Conservation (phyloP, 2,329 filamentous ascomycete genomes). For the Fusarium torreyae region DNA sequence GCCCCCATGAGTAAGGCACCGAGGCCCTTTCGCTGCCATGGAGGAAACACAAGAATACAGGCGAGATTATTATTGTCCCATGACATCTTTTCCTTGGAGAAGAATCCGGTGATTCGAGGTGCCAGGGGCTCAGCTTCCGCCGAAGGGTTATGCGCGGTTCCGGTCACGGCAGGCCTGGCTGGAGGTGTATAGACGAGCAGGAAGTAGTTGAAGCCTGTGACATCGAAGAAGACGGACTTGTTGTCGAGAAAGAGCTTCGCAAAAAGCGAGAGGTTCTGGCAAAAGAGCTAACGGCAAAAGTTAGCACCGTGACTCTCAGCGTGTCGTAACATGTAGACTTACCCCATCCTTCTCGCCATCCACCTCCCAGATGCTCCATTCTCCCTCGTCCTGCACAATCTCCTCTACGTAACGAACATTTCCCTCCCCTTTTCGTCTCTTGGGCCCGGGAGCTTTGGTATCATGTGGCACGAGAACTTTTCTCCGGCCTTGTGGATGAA, state of each 20-base stretch:
- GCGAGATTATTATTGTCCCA: slow-evolving; percentile 99
- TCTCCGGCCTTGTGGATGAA: slow-evolving; percentile 65
- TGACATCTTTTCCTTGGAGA: slow-evolving; percentile 98
- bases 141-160: slow-evolving; percentile 9
- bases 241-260: slow-evolving; percentile 98
- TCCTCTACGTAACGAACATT: slow-evolving; percentile 60
- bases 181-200: slow-evolving; percentile 81
- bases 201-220: slow-evolving; percentile 94
- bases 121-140: slow-evolving; percentile 52
- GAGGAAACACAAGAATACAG: slow-evolving; percentile 95
- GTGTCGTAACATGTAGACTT: slow-evolving; percentile 51
- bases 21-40: slow-evolving; percentile 92
- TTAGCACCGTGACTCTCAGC: slow-evolving; percentile 15
- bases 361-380: slow-evolving; percentile 91
- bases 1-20: slow-evolving; percentile 92
- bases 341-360: slow-evolving; percentile 89
- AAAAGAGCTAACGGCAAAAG: slow-evolving; percentile 75
- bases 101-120: slow-evolving; percentile 86
- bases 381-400: slow-evolving; percentile 72
- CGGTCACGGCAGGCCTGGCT: slow-evolving; percentile 36
- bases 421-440: slow-evolving; percentile 57
- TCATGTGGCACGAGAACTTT: slow-evolving; percentile 57
- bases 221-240: slow-evolving; percentile 98
- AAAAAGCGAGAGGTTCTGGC: slow-evolving; percentile 95
- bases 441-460: slow-evolving; percentile 52